Evolutionary conservation across 1,284 basidiomycete genomes (phyloP), one percentile per base, ranked within the genome.

Genomic region (Marasmius fiardii): DNA sequence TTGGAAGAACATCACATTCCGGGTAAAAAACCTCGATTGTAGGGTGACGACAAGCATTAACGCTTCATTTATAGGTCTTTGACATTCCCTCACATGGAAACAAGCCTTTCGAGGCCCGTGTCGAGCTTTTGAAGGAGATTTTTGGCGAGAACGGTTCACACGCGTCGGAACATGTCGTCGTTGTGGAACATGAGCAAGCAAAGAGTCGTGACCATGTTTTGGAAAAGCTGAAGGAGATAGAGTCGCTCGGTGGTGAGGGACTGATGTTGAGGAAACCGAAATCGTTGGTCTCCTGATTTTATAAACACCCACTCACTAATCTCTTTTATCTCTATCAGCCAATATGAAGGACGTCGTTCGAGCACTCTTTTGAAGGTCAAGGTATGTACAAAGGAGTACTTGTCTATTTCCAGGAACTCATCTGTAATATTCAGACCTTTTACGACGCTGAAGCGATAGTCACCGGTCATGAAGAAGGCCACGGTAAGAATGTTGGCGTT

Each of bases 391-490:
- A 37, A 6, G 5, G 37, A 26, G 18, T 44, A 16, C 12, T 10
- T 10, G 39, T 16, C 16, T 10, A 18, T 14, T 35, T n/a, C 10
- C 4, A 26, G 28, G 3, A 21, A 16, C 35, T 20, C 18, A 23
- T 11, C 11, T 4, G 33, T 18, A 18, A 21, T 35, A 8, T 47
- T 1, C 47, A 79, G 77, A 82, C 82, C 1, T 86, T 85, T 67
- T 81, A 82, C 62, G 85, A 87, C 60, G 85, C 82, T 4, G 86
- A 88, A 63, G 86, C 85, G 6, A 66, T 78, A 39, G 83, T 88
- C 3, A 78, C 77, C 5, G 83, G 81, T 0, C 77, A 87, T 62
- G 75, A 74, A 14, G 69, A 75, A 12, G 85, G 85, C 7, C 81
- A 81, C 63, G 83, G 82, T 6, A 77, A 76, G 60, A 71, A 85